Percentiles rank a stretch among this genome's conserved stretches.
phyloP scores from a whole-genome alignment of 2,329 filamentous ascomycete genomes.

The Ophiostoma sp. region DNA sequence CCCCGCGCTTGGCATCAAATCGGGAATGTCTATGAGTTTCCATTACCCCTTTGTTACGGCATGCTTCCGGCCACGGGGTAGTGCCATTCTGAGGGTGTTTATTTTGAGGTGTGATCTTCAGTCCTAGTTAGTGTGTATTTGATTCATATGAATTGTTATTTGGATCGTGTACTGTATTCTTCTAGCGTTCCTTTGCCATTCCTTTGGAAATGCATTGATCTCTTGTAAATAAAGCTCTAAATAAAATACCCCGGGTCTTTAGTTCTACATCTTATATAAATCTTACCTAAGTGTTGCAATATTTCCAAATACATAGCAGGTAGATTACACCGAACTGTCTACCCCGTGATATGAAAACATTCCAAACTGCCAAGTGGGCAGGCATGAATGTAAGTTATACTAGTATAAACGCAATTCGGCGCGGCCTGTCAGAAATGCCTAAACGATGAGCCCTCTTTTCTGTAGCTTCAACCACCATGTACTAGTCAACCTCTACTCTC shows the following conservation, averaged over 20 bases:
- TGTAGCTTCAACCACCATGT: no score
- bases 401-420: background rate
- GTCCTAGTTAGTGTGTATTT: background rate
- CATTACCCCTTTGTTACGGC: conserved; percentile 33
- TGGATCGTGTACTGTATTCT: background rate
- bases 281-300: background rate
- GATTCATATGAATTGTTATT: background rate
- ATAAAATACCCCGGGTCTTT: background rate
- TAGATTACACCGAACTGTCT: background rate
- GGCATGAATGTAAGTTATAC: background rate
- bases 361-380: background rate
- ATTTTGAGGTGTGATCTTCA: background rate
- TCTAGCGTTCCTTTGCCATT: background rate
- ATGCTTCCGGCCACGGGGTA: conserved; percentile 18
- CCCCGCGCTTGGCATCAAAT: conserved; percentile 25
- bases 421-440: background rate
- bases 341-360: background rate
- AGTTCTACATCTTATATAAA: background rate
- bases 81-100: background rate
- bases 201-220: background rate
- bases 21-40: conserved; percentile 27
- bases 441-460: no score
- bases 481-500: no score
- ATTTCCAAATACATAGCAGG: background rate
- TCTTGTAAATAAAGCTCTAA: background rate